phyloP scores from a whole-genome alignment of 2,329 filamentous ascomycete species.

The Alternaria brassicae region DNA sequence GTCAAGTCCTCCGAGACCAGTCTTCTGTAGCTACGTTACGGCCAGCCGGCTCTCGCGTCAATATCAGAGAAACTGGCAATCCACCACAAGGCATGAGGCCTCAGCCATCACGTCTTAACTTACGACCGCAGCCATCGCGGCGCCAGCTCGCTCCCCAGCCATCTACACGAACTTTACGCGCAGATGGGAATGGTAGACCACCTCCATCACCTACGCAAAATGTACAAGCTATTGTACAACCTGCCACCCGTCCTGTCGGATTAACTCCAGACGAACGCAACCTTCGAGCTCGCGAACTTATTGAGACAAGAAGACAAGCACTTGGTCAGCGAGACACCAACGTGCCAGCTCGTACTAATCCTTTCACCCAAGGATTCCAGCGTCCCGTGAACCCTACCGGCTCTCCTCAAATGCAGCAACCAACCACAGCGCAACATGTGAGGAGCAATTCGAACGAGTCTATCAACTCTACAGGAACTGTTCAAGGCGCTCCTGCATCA shows the following conservation, averaged over 20 bases:
- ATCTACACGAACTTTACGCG: conserved; percentile 47
- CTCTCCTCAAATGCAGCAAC: conserved; percentile 18
- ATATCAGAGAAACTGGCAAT: conserved; percentile 40
- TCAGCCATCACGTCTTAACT: conserved; percentile 46
- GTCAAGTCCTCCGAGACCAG: conserved; percentile 48
- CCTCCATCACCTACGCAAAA: conserved; percentile 37
- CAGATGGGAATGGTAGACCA: conserved; percentile 42
- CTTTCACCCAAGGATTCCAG: conserved; percentile 44
- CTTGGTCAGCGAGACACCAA: conserved; percentile 36
- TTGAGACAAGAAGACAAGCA: conserved; percentile 44
- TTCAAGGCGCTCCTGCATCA: conserved; percentile 35
- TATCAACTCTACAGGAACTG: conserved; percentile 38
- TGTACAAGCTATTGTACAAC: conserved; percentile 21
- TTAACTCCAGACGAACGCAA: conserved; percentile 46
- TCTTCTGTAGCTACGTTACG: conserved; percentile 50
- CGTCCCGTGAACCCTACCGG: conserved; percentile 36
- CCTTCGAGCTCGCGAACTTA: conserved; percentile 46
- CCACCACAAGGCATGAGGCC: conserved; percentile 40
- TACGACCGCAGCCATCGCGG: conserved; percentile 48
- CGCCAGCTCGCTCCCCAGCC: conserved; percentile 46
- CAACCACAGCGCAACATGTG: conserved; percentile 30
- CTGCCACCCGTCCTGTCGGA: conserved; percentile 33
- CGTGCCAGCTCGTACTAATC: conserved; percentile 45
- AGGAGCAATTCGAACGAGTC: conserved; percentile 48
- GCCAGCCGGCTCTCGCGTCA: conserved; percentile 43